phyloP scores from a whole-genome alignment of 768 basidiomycete genomes.

The Rhizopogon vesiculosus region DNA sequence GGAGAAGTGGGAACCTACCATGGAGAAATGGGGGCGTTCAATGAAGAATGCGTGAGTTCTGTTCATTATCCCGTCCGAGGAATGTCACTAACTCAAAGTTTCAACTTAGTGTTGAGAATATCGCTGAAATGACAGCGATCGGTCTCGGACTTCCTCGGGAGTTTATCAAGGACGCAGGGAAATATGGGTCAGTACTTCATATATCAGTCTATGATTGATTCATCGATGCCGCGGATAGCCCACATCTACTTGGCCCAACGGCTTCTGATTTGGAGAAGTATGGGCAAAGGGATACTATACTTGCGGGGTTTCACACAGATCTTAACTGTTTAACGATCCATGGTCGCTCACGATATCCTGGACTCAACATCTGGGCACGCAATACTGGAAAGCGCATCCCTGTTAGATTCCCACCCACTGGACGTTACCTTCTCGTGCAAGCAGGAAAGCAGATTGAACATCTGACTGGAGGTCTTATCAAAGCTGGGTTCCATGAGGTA shows the following conservation, averaged over 20 bases:
- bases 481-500: constrained; percentile 94
- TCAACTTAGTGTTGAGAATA: constrained; percentile 62
- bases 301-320: constrained; percentile 93
- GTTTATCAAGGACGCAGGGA: constrained; percentile 75
- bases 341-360: constrained; percentile 82
- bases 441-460: constrained; percentile 96
- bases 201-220: not conserved
- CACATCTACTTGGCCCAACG: constrained; percentile 90
- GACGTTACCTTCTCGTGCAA: constrained; percentile 83
- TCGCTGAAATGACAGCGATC: constrained; percentile 85
- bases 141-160: constrained; percentile 71
- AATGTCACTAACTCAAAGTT: not conserved
- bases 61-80: not conserved
- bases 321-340: constrained; percentile 93
- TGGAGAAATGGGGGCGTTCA: constrained; percentile 83
- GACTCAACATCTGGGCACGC: constrained; percentile 91
- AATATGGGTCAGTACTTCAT: constrained; percentile 62
- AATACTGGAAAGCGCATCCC: constrained; percentile 89
- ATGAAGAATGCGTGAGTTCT: constrained; percentile 81
- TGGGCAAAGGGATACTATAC: constrained; percentile 72
- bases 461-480: constrained; percentile 76
- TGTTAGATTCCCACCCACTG: constrained; percentile 80
- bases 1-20: constrained; percentile 61
- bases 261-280: constrained; percentile 86
- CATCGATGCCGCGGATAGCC: constrained; percentile 32